Conservation (phyloP, 805 yeast genomes). For the Spathaspora arborariae region DNA sequence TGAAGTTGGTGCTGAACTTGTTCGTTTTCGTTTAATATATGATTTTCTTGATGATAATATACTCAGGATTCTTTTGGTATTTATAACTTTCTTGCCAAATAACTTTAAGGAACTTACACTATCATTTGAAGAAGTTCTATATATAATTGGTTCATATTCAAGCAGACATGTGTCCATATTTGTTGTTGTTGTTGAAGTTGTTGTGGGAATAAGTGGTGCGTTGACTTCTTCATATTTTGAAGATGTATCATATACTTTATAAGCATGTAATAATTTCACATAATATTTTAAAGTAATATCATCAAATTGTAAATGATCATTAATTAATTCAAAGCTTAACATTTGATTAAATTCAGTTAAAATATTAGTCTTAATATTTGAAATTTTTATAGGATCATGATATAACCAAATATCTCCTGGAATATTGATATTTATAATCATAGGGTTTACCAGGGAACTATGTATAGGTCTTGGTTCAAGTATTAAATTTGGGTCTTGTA, state of each 20-base stretch:
- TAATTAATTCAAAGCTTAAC: conserved; percentile 15
- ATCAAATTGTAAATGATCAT: conserved; percentile 14
- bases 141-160: conserved; percentile 1
- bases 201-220: background rate
- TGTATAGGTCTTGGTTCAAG: background rate
- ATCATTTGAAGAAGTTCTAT: conserved; percentile 5
- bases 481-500: conserved; percentile 5
- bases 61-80: background rate
- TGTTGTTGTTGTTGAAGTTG: background rate
- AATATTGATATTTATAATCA: conserved; percentile 19
- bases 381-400: conserved; percentile 28
- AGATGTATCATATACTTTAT: conserved; percentile 26
- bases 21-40: too few relatives aligned
- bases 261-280: conserved; percentile 30
- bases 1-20: background rate
- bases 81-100: background rate
- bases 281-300: conserved; percentile 25
- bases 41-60: background rate
- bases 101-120: conserved; percentile 3
- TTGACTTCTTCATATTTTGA: background rate
- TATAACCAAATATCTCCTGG: conserved; percentile 37
- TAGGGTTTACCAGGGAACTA: background rate
- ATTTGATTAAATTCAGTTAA: conserved; percentile 30
- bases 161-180: background rate
- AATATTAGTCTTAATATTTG: conserved; percentile 28